phyloP scores from a whole-genome alignment of 306 rosid genomes.

The Castanopsis chinensis region DNA sequence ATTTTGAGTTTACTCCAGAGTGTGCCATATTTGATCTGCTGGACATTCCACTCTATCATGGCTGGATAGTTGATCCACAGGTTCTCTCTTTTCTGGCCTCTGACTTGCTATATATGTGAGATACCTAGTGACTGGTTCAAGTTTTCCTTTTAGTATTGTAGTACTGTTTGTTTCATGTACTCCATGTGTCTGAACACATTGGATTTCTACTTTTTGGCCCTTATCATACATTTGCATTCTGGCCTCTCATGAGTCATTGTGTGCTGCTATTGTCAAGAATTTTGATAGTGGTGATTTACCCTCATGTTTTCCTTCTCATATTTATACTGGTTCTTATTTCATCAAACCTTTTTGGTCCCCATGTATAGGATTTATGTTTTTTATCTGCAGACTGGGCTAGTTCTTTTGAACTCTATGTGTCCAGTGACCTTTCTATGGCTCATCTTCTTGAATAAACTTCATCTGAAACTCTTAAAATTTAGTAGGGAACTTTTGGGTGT shows the following conservation, averaged over 20 bases:
- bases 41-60: slow-evolving; percentile 96
- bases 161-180: neutral
- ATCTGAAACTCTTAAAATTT: neutral
- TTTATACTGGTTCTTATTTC: neutral
- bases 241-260: neutral
- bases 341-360: neutral
- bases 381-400: too few species aligned
- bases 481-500: neutral
- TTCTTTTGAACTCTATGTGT: neutral
- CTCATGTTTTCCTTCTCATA: neutral
- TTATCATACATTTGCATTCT: neutral
- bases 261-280: slow-evolving; percentile 2
- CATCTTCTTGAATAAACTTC: neutral
- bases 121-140: neutral
- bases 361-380: too few species aligned
- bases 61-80: slow-evolving; percentile 97
- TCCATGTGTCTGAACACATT: slow-evolving; percentile 8
- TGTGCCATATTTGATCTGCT: slow-evolving; percentile 97
- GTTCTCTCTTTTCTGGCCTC: slow-evolving; percentile 41
- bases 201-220: neutral
- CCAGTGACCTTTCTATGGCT: neutral
- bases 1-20: slow-evolving; percentile 96
- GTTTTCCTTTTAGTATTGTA: neutral
- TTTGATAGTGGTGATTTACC: neutral
- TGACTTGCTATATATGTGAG: slow-evolving; percentile 5